Conservation (phyloP, 305 asterid genomes). For the Coffea humblotiana region DNA sequence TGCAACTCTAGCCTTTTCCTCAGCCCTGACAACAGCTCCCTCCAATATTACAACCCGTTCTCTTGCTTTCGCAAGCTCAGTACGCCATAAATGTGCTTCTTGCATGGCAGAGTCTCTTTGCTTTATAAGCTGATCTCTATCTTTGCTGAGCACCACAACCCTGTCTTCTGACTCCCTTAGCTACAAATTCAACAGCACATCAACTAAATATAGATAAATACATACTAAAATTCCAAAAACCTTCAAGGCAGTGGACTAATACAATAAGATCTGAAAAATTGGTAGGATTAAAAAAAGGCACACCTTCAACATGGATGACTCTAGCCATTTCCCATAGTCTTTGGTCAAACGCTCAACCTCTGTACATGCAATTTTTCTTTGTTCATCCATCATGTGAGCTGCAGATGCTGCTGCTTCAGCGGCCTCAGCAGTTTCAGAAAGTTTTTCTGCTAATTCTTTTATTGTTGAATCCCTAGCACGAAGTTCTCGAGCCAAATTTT, state of each 20-base stretch:
- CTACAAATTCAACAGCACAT: slow-evolving; percentile 39
- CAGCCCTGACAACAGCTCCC: slow-evolving; percentile 94
- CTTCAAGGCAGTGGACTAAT: background rate
- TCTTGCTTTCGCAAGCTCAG: slow-evolving; percentile 95
- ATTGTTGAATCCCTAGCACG: slow-evolving; percentile 92
- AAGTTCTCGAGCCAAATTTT: slow-evolving; percentile 80
- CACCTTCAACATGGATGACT: slow-evolving; percentile 65
- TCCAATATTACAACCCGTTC: slow-evolving; percentile 89
- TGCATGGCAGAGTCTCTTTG: slow-evolving; percentile 76
- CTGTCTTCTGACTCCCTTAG: slow-evolving; percentile 68
- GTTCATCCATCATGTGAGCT: slow-evolving; percentile 90
- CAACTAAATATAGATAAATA: background rate
- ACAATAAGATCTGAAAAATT: background rate
- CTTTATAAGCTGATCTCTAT: slow-evolving; percentile 67
- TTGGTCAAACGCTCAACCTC: slow-evolving; percentile 71
- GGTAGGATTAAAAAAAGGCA: background rate
- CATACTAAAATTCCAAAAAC: background rate
- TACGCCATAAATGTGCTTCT: slow-evolving; percentile 98
- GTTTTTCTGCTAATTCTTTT: slow-evolving; percentile 83
- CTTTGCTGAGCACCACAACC: slow-evolving; percentile 53
- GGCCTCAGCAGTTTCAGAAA: slow-evolving; percentile 94
- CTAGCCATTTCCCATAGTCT: slow-evolving; percentile 63
- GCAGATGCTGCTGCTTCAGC: slow-evolving; percentile 98
- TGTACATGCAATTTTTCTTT: slow-evolving; percentile 81
- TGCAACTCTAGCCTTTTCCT: slow-evolving; percentile 81